Conservation (phyloP, 805 yeast genomes). For the Myxozyma vanderwaltii region DNA sequence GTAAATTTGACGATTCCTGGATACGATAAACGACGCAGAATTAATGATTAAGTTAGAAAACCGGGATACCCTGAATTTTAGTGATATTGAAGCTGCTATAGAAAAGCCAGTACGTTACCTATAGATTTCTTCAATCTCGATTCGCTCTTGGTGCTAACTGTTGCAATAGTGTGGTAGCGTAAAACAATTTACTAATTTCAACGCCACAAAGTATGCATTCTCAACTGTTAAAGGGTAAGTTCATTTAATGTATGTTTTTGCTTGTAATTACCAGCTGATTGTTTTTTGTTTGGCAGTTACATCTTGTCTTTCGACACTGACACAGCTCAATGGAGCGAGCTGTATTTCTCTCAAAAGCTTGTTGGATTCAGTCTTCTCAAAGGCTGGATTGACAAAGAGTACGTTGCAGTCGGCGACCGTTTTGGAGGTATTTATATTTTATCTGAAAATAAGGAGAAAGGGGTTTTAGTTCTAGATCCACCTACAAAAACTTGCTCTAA, state of each 20-base stretch:
- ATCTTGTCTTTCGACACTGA: conserved; percentile 14
- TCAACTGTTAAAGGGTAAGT: conserved; percentile 39
- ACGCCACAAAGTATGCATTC: conserved; percentile 25
- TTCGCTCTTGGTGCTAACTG: not conserved
- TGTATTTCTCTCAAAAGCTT: conserved; percentile 39
- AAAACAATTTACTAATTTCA: conserved; percentile 16
- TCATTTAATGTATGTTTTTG: not conserved
- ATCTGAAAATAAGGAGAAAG: not conserved
- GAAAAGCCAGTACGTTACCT: not conserved
- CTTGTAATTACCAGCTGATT: not conserved
- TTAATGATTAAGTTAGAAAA: conserved; percentile 3
- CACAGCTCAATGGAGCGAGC: conserved; percentile 39
- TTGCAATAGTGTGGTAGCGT: conserved; percentile 16
- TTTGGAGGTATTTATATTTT: conserved; percentile 41
- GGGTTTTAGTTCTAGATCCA: conserved; percentile 22
- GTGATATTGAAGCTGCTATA: conserved; percentile 31
- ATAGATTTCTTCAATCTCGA: not conserved
- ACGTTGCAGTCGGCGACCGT: conserved; percentile 38
- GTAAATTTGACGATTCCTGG: not conserved
- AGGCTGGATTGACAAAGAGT: conserved; percentile 39
- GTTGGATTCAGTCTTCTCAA: conserved; percentile 49
- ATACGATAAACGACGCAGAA: not conserved
- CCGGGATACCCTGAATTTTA: conserved; percentile 27
- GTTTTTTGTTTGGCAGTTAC: not conserved
- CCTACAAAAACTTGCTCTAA: conserved; percentile 6